Evolutionary conservation across 495 filamentous ascomycete species (phyloP).

Genomic region (Lepidopterella palustris): DNA sequence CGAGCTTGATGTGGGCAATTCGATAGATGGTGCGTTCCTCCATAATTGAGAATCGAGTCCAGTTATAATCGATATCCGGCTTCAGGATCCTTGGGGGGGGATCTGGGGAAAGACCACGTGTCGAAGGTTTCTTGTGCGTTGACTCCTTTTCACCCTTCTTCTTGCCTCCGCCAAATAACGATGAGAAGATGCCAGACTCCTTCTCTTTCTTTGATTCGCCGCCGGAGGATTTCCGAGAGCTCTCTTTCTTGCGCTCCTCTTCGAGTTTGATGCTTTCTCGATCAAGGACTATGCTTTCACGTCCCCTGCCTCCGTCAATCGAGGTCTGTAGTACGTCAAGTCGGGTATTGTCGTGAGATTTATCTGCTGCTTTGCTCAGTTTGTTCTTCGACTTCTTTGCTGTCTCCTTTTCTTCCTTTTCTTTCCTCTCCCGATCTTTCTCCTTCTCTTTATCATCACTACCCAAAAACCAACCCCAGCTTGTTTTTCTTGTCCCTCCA

Average conservation of each 20-base stretch:
- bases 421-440: slow-evolving; percentile 46
- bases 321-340: slow-evolving; percentile 77
- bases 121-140: slow-evolving; percentile 63
- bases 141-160: slow-evolving; percentile 64
- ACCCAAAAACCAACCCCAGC: slow-evolving; percentile 72
- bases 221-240: slow-evolving; percentile 57
- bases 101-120: slow-evolving; percentile 73
- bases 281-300: slow-evolving; percentile 77
- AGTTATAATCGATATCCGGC: slow-evolving; percentile 88
- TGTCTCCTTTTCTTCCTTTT: slow-evolving; percentile 51
- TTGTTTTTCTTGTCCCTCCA: slow-evolving; percentile 61
- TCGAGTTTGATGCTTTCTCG: slow-evolving; percentile 67
- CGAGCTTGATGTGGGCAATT: slow-evolving; percentile 98
- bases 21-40: slow-evolving; percentile 97
- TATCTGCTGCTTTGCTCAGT: slow-evolving; percentile 50
- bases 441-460: slow-evolving; percentile 67
- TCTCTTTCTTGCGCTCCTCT: slow-evolving; percentile 81
- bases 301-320: slow-evolving; percentile 48
- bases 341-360: slow-evolving; percentile 62
- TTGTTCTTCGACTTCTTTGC: slow-evolving; percentile 39
- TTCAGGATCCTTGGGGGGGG: slow-evolving; percentile 60
- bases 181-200: slow-evolving; percentile 72
- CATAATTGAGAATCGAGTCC: slow-evolving; percentile 90
- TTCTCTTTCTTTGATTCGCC: slow-evolving; percentile 83
- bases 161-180: slow-evolving; percentile 78